Percentiles rank a stretch among this genome's conserved stretches.
Conservation (phyloP, 345 rosid genomes). For the Cardamine resedifolia region DNA sequence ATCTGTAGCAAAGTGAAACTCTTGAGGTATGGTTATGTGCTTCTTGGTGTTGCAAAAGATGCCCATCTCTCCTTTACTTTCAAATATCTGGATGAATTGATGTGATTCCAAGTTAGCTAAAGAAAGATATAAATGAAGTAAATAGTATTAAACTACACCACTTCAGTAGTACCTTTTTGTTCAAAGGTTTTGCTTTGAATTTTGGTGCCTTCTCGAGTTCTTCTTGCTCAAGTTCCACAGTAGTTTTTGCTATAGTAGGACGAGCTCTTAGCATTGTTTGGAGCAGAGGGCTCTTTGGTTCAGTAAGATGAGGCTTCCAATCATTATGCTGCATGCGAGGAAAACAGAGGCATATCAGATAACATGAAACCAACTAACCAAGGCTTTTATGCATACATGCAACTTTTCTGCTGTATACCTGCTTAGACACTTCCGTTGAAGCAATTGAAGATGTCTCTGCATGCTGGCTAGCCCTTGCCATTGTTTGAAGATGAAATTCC, state of each 20-base stretch:
- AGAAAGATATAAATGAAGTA: neutral
- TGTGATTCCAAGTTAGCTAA: conserved; percentile 1
- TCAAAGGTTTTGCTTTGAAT: conserved; percentile 93
- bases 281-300: conserved; percentile 77
- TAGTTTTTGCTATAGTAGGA: conserved; percentile 69
- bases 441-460: conserved; percentile 78
- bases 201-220: conserved; percentile 88
- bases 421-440: conserved; percentile 66
- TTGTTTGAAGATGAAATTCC: conserved; percentile 92
- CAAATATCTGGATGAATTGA: conserved; percentile 66
- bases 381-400: neutral
- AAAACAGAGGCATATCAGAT: conserved; percentile 21
- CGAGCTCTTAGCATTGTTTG: conserved; percentile 92
- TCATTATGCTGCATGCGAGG: conserved; percentile 45
- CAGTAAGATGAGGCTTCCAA: conserved; percentile 71
- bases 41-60: conserved; percentile 74
- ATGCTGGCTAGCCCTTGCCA: conserved; percentile 75
- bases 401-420: conserved; percentile 45
- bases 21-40: conserved; percentile 75
- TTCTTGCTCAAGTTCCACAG: conserved; percentile 81
- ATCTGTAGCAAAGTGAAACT: conserved; percentile 84
- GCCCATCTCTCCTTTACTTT: conserved; percentile 92
- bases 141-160: conserved; percentile 4
- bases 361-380: conserved; percentile 10
- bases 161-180: conserved; percentile 68